These are phyloP conservation scores for Ceratocystis variospora DNA, from an alignment of 2,329 filamentous ascomycete genomes.

Conservation along the genomic window DNA sequence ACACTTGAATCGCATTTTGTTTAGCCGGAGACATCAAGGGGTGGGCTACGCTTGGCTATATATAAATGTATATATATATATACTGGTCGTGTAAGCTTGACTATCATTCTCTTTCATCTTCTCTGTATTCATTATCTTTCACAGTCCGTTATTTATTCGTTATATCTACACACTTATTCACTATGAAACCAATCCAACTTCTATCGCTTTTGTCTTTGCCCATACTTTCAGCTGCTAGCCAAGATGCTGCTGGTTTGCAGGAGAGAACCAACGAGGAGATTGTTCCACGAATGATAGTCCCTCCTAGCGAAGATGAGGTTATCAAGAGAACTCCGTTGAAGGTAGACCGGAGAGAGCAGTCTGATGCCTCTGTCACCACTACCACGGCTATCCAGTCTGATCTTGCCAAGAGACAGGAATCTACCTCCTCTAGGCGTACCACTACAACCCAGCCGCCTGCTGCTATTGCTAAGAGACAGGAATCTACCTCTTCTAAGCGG, in stretches of 20 bases:
- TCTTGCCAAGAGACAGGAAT: no score
- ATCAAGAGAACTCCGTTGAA: no score
- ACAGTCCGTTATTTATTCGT: background rate
- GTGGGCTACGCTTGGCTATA: background rate
- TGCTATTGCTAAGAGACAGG: no score
- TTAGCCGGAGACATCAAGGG: background rate
- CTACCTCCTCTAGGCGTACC: no score
- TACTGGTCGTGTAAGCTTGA: background rate
- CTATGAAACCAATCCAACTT: conserved; percentile 8
- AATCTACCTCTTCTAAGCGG: no score
- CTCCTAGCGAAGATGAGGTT: no score
- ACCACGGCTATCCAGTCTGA: no score
- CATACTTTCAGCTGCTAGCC: background rate
- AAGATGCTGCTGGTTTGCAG: background rate
- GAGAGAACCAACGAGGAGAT: background rate
- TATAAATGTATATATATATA: background rate
- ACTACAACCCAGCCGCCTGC: no score
- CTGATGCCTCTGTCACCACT: no score
- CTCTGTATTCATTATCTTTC: background rate
- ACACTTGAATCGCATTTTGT: background rate
- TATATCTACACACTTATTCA: background rate
- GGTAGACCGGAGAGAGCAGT: no score
- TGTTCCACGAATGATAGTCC: background rate
- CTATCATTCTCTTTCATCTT: no score
- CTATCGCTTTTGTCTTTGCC: conserved; percentile 7